Evolutionary conservation across 2,329 filamentous ascomycete genomes (phyloP).

Genomic region (Trichophyton verrucosum): DNA sequence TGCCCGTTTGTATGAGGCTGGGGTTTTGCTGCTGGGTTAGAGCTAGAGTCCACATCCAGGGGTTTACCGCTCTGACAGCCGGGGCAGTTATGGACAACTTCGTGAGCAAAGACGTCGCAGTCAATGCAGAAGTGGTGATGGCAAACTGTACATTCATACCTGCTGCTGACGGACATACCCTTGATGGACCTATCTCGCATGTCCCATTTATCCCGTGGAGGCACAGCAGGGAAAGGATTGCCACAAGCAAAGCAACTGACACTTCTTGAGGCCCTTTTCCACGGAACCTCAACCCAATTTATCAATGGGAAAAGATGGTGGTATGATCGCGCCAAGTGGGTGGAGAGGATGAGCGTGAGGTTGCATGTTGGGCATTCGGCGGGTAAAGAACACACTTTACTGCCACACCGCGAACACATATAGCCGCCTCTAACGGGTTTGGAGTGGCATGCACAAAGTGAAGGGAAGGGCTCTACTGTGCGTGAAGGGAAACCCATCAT

Average conservation of each 20-base stretch:
- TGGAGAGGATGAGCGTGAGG: slow-evolving; percentile 85
- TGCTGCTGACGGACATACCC: slow-evolving; percentile 68
- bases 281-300: slow-evolving; percentile 84
- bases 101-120: slow-evolving; percentile 90
- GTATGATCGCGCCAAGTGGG: slow-evolving; percentile 83
- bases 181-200: slow-evolving; percentile 30
- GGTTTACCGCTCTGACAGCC: slow-evolving; percentile 53
- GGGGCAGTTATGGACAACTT: slow-evolving; percentile 89
- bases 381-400: slow-evolving; percentile 80
- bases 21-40: neutral
- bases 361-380: slow-evolving; percentile 85
- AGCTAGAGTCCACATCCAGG: neutral
- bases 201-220: slow-evolving; percentile 27
- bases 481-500: slow-evolving; percentile 98
- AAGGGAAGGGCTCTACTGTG: slow-evolving; percentile 57
- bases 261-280: slow-evolving; percentile 54
- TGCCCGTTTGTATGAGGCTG: slow-evolving; percentile 1
- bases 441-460: slow-evolving; percentile 84
- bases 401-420: slow-evolving; percentile 73
- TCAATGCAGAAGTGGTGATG: slow-evolving; percentile 91
- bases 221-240: slow-evolving; percentile 51
- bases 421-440: slow-evolving; percentile 74
- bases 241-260: slow-evolving; percentile 68
- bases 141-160: slow-evolving; percentile 86
- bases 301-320: slow-evolving; percentile 82